Base-by-base conservation (phyloP, 2,329 filamentous ascomycete species). In the Periconia digitata region DNA sequence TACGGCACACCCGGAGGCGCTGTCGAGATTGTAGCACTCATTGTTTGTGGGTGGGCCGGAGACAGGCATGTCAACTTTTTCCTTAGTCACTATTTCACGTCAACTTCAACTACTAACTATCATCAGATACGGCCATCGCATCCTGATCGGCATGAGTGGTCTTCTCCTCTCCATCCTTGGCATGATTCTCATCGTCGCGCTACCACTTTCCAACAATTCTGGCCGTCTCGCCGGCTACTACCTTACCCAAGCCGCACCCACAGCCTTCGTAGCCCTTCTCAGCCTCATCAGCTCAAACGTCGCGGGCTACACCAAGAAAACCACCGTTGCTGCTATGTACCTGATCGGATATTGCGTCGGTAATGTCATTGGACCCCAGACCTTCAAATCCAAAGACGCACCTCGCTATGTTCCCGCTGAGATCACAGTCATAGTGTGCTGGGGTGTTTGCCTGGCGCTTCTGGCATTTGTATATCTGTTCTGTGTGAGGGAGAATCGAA, bases 211-310 rank as follows among this genome's bases (percentile, higher is more conserved):
- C n/a, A 82, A 82, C 56, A 81, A 79, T 50, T 74, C 72, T 2
- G 85, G 84, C 10, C 76, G 82, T 0, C 72, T 87, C 10, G 76
- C 83, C 2, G 84, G 83, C 0, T 88, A 85, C 64, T 89, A 87
- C 67, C 70, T 89, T 43, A 85, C 82, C 0, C 78, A 82, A 38
- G 79, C 82, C 1, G 76, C 74, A 10, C 78, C 84, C 0, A 83
- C 82, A 1, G 76, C 82, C 0, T 87, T 87, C 52, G 84, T 87
- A 1, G 82, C 82, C 3, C 68, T 88, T 15, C 68, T 88, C 4
- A 82, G 81, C 21, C 73, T 88, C 29, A 82, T 87, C 46, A 78
- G 79, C 1, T 82, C 80, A 13, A 89, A 89, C 47, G 74, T 83
- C 0, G 80, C 80, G 3, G 79, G 78, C 1, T 79, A 77, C 51